Evolutionary conservation across 2,329 filamentous ascomycete genomes (phyloP), one percentile per base, ranked within the genome.

Genomic region (Ophiostoma australiae): DNA sequence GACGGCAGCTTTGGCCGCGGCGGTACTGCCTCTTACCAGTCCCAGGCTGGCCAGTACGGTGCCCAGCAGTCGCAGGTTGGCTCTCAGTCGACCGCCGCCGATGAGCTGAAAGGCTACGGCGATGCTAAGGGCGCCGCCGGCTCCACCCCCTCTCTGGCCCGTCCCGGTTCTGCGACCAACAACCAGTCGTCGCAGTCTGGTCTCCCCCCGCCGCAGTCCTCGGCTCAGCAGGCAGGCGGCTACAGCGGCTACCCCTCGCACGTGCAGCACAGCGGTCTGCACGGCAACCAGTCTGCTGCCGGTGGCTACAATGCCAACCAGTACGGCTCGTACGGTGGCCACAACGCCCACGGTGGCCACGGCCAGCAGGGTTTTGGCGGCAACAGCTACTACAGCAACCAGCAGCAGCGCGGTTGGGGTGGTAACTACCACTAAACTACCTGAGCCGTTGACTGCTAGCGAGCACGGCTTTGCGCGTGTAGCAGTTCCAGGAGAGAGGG

Each of bases 71-170:
- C 81, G 7, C 86, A 87, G 77, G 80, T 82, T 2, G 80, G 80
- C 52, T 78, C 77, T 65, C 80, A 80, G 52, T 80, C 80, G 7
- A 79, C 82, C 10, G 80, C 78, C 11, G 77, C 77, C 27, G 86
- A 88, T 72, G 86, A 88, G 39, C 76, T 88, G 78, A 88, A 88
- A 82, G 84, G 85, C 0, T 88, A 86, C 72, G 84, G 84, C 68
- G 86, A 88, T 27, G 77, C 81, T 75, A 88, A 88, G 82, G 76
- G 81, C 23, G 80, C 80, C 11, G 80, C 83, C 55, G 86, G 86
- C 1, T 85, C 86, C 13, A 88, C 85, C 72, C 86, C 86, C 63
- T 85, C 86, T 3, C 81, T 88, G 17, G 81, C 80, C n/a, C 85
- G 86, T 20, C 86, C 86, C 7, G 86, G 86, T 66, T 89, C 86